phyloP scores from a whole-genome alignment of 169 alveolate species.

The Babesia ovata region DNA sequence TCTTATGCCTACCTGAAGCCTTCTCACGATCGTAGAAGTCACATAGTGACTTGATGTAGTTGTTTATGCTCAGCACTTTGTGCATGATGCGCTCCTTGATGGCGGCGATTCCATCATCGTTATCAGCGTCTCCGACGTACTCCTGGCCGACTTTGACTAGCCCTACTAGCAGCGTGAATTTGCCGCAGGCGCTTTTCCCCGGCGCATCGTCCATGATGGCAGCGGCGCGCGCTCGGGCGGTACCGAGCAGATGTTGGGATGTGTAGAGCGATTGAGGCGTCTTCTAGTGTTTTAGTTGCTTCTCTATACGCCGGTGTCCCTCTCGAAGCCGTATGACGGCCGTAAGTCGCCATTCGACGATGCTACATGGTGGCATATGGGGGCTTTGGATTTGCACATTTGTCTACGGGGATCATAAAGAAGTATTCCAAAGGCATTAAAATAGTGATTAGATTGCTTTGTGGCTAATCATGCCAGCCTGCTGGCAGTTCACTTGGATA shows the following conservation, averaged over 20 bases:
- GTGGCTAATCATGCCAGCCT: background rate
- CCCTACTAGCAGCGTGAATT: conserved; percentile 61
- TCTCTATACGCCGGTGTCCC: background rate
- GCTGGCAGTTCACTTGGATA: conserved; percentile 84
- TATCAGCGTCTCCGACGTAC: conserved; percentile 32
- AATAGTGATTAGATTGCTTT: background rate
- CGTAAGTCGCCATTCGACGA: background rate
- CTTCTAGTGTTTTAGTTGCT: background rate
- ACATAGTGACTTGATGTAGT: conserved; percentile 56
- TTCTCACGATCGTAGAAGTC: conserved; percentile 45
- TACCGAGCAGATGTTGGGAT: conserved; percentile 5
- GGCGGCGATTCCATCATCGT: conserved; percentile 24
- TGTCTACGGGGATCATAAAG: background rate
- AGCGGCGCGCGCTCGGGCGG: conserved; percentile 7
- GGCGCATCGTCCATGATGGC: conserved; percentile 22
- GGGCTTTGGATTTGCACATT: background rate
- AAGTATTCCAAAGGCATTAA: background rate
- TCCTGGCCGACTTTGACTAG: conserved; percentile 50
- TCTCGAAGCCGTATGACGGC: background rate
- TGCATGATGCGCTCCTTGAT: conserved; percentile 65
- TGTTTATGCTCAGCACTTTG: conserved; percentile 63
- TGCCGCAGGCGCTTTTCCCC: conserved; percentile 37
- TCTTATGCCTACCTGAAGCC: conserved; percentile 12
- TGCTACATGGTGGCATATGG: background rate
- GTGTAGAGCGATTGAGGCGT: conserved; percentile 4